Conservation (phyloP, 140 eudicot genomes). For the Stevia rebaudiana region DNA sequence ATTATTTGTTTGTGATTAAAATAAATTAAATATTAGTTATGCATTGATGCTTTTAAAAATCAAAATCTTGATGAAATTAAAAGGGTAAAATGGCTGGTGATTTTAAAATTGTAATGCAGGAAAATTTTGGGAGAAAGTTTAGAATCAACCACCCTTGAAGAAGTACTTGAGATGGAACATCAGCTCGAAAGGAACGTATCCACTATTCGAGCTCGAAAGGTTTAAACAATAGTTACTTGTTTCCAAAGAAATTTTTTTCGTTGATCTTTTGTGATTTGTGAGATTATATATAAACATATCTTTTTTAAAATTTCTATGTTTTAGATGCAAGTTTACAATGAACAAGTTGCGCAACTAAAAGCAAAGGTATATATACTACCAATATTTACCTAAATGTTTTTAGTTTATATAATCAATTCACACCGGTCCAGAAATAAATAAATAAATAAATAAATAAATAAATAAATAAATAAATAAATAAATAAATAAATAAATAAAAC, state of each 20-base stretch:
- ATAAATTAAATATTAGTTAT: too few species aligned
- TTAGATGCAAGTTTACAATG: conserved; percentile 75
- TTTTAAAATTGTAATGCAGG: conserved; percentile 36
- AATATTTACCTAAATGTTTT: neutral
- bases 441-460: neutral
- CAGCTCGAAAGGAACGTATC: conserved; percentile 69
- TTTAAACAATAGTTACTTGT: conserved; percentile 1
- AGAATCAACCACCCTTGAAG: conserved; percentile 61
- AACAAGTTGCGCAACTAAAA: conserved; percentile 58
- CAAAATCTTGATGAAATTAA: too few species aligned
- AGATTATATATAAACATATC: neutral
- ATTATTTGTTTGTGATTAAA: too few species aligned
- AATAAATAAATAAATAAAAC: neutral
- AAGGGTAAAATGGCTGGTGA: too few species aligned
- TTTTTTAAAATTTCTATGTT: conserved; percentile 6
- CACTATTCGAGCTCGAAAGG: conserved; percentile 79
- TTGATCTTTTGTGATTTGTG: neutral
- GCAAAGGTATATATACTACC: conserved; percentile 48
- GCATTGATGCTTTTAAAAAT: too few species aligned
- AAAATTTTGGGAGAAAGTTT: conserved; percentile 77
- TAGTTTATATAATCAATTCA: too few species aligned
- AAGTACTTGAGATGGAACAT: conserved; percentile 61
- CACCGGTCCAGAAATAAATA: too few species aligned
- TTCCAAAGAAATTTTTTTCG: neutral
- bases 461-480: neutral